These are phyloP conservation scores for Ophiobolus disseminans DNA, from an alignment of 2,329 filamentous ascomycete genomes.

Conservation along the genomic window DNA sequence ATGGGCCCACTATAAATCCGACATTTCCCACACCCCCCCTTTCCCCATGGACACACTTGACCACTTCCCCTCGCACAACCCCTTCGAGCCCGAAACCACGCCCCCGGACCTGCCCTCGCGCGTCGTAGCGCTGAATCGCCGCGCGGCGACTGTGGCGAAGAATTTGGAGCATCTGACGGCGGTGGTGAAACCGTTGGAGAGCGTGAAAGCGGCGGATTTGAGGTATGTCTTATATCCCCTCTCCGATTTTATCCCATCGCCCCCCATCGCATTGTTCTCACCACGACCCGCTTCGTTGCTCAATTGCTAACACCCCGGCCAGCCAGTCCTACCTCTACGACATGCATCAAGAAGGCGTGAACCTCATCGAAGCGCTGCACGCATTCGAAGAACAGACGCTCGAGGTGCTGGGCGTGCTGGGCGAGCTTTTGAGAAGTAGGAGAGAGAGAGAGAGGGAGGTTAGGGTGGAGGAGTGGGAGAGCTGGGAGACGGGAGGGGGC, in stretches of 20 bases:
- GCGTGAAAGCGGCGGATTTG: not conserved
- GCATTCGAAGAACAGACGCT: not conserved
- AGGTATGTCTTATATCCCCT: no score
- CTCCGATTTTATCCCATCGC: no score
- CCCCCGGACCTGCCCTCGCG: conserved; percentile 5
- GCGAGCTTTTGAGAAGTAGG: not conserved
- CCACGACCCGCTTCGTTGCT: no score
- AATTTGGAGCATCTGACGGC: conserved; percentile 4
- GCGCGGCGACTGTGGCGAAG: conserved; percentile 7
- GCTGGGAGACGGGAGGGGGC: no score
- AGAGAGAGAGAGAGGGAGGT: not conserved
- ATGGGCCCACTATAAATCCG: not conserved
- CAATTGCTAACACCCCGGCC: no score
- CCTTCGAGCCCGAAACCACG: not conserved
- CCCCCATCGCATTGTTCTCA: no score
- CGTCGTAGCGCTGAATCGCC: conserved; percentile 6
- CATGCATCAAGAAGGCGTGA: not conserved
- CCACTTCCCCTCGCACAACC: not conserved
- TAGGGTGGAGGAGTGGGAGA: not conserved
- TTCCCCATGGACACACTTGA: not conserved
- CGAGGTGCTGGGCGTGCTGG: not conserved
- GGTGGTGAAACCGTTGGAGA: not conserved
- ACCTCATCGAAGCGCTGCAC: not conserved
- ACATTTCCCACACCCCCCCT: not conserved
- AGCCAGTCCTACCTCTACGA: not conserved